Percentiles rank a stretch among this genome's conserved stretches.
phyloP scores from a whole-genome alignment of 306 rosid genomes.

The Sesbania bispinosa region DNA sequence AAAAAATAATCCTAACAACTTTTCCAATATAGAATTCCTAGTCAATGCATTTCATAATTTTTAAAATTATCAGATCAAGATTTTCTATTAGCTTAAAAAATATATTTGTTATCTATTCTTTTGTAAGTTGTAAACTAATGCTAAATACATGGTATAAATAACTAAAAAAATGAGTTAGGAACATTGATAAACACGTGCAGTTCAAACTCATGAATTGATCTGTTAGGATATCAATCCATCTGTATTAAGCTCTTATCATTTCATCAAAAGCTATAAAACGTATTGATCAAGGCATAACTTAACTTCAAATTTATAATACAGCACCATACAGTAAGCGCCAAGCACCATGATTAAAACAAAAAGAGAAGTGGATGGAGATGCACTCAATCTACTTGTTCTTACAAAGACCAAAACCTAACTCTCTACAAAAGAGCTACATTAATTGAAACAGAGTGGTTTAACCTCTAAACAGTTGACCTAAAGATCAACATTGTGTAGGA shows the following conservation, averaged over 20 bases:
- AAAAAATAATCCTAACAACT: background rate
- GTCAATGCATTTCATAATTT: background rate
- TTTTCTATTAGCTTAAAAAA: background rate
- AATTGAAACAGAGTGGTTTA: too few species aligned
- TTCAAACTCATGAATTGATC: background rate
- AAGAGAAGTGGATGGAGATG: background rate
- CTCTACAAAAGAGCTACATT: too few species aligned
- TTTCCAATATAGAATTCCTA: too few species aligned
- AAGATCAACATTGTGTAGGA: too few species aligned
- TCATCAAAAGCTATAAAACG: background rate
- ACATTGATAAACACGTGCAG: too few species aligned
- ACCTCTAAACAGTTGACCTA: too few species aligned
- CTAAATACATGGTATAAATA: too few species aligned
- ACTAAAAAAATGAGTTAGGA: too few species aligned
- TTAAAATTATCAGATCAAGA: background rate
- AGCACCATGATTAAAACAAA: slow-evolving; percentile 5
- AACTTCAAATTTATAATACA: too few species aligned
- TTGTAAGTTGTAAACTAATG: too few species aligned
- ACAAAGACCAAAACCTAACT: too few species aligned
- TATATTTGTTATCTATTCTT: background rate
- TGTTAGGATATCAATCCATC: background rate
- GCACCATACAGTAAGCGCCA: background rate
- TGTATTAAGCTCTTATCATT: background rate
- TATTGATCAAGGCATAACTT: background rate
- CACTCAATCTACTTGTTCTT: too few species aligned